Evolutionary conservation across 2,329 filamentous ascomycete species (phyloP).

Genomic region (Ustulina deusta): DNA sequence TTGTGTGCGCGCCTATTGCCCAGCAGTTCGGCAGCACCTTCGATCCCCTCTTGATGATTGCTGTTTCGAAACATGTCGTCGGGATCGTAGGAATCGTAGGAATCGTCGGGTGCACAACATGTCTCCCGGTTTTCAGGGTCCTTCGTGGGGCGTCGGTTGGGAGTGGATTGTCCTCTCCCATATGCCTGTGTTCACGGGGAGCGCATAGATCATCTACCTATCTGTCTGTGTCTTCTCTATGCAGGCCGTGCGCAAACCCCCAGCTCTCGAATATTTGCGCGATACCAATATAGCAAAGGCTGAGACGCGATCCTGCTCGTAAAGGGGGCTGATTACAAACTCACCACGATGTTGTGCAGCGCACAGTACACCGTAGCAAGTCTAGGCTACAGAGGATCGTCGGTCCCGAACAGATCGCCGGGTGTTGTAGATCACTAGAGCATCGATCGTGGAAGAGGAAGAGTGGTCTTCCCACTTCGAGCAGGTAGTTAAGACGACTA

Average conservation of each 20-base stretch:
- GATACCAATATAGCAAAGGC: background rate
- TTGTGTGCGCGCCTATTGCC: background rate
- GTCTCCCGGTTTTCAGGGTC: constrained; percentile 18
- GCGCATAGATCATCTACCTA: background rate
- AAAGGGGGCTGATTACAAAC: no score
- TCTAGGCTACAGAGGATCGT: background rate
- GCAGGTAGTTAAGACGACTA: constrained; percentile 18
- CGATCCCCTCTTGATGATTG: constrained; percentile 1
- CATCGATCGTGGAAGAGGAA: constrained; percentile 17
- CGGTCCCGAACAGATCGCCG: constrained; percentile 28
- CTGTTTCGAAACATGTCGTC: constrained; percentile 4
- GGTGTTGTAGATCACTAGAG: constrained; percentile 3
- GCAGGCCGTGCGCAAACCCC: no score
- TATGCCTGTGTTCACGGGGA: constrained; percentile 9
- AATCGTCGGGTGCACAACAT: background rate
- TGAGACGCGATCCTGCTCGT: constrained; percentile 2
- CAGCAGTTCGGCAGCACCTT: constrained; percentile 6
- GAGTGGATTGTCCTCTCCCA: constrained; percentile 12
- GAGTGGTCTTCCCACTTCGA: constrained; percentile 14
- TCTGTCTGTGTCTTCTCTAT: background rate
- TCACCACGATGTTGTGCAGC: no score
- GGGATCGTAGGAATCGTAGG: background rate
- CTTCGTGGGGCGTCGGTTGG: constrained; percentile 17
- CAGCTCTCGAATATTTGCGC: background rate
- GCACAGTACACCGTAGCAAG: background rate